Evolutionary conservation across 306 rosid species (phyloP).

Genomic region (Quercus bicolor): DNA sequence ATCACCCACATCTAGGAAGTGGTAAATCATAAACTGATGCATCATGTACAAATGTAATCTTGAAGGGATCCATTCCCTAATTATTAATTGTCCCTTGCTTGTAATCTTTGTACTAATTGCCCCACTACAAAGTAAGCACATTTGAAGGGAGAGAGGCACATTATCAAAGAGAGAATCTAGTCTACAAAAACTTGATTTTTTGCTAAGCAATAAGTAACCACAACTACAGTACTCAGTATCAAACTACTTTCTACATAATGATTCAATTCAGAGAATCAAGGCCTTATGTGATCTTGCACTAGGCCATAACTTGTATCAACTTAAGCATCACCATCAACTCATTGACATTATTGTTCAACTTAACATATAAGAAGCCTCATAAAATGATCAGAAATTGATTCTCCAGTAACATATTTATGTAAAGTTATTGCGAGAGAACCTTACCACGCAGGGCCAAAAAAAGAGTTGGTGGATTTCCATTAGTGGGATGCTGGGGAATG

Average conservation of each 20-base stretch:
- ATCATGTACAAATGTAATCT: neutral
- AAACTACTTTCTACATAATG: neutral
- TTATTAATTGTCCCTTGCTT: neutral
- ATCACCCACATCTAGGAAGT: no score
- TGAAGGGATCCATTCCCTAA: neutral
- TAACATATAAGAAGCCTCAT: neutral
- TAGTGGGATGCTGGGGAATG: slow-evolving; percentile 83
- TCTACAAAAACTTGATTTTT: neutral
- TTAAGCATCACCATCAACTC: neutral
- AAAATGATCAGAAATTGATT: neutral
- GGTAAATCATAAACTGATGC: neutral
- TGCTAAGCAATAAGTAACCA: no score
- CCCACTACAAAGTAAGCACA: neutral
- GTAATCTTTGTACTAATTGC: neutral
- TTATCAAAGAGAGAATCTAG: neutral
- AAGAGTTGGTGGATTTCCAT: slow-evolving; percentile 95
- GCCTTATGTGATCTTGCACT: neutral
- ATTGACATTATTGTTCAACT: neutral
- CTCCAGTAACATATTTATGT: neutral
- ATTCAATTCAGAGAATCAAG: neutral
- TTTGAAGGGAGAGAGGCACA: neutral
- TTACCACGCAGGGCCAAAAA: slow-evolving; percentile 76
- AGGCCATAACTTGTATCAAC: neutral
- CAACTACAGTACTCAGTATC: neutral
- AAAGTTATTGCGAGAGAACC: neutral